phyloP scores from a whole-genome alignment of 352 stramenopile genomes.

The Pythium phragmitis region DNA sequence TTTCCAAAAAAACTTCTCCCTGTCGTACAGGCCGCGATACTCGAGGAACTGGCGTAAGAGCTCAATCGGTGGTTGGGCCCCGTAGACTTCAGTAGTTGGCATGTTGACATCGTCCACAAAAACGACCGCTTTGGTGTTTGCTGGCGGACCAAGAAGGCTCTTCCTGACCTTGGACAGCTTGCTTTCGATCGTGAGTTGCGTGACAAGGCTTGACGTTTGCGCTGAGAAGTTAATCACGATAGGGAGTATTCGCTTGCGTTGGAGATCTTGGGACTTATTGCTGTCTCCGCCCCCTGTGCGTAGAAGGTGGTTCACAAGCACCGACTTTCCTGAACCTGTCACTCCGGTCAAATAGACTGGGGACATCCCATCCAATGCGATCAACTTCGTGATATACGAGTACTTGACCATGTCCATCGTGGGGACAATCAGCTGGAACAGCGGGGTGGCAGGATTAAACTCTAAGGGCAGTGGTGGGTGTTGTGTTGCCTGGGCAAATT shows the following conservation, averaged over 20 bases:
- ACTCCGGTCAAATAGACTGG: conserved; percentile 87
- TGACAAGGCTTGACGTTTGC: conserved; percentile 78
- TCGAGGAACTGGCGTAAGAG: conserved; percentile 74
- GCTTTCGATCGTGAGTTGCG: conserved; percentile 85
- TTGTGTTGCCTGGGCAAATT: not conserved
- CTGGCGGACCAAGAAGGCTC: conserved; percentile 86
- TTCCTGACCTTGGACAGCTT: conserved; percentile 92
- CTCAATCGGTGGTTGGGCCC: conserved; percentile 76
- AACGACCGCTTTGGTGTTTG: conserved; percentile 62
- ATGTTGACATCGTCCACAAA: conserved; percentile 94
- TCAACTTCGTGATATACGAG: conserved; percentile 49
- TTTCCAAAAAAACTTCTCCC: conserved; percentile 85
- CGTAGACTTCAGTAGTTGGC: conserved; percentile 68
- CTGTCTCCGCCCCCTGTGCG: conserved; percentile 25
- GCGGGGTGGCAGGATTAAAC: conserved; percentile 25
- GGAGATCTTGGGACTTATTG: not conserved
- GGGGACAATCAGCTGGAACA: conserved; percentile 65
- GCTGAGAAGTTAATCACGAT: conserved; percentile 85
- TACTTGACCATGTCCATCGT: conserved; percentile 70
- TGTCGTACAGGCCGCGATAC: conserved; percentile 75
- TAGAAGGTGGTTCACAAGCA: conserved; percentile 78
- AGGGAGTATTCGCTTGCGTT: conserved; percentile 35
- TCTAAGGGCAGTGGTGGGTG: conserved; percentile 13
- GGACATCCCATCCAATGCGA: conserved; percentile 56
- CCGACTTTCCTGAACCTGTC: conserved; percentile 88